Percentiles rank a stretch among this genome's conserved stretches.
These are phyloP conservation scores for Escallonia rubra DNA, from an alignment of 129 eudicot genomes.

Conservation along the genomic window DNA sequence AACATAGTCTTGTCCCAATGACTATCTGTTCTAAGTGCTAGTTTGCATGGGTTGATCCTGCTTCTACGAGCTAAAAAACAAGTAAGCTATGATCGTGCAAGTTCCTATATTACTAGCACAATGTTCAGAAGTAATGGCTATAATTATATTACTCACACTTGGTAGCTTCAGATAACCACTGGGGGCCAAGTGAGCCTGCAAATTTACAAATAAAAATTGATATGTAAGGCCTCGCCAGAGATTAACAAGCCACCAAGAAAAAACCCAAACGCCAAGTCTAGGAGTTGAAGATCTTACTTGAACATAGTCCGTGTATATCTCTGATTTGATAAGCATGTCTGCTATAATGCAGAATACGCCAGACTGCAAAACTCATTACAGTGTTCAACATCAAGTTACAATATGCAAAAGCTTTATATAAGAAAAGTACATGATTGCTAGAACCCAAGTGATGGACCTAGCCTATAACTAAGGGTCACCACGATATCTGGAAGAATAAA, in stretches of 20 bases:
- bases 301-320: constrained; percentile 71
- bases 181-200: constrained; percentile 95
- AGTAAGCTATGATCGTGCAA: not conserved
- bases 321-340: constrained; percentile 63
- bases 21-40: too few species aligned
- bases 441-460: not conserved
- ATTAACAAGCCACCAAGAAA: not conserved
- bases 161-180: constrained; percentile 95
- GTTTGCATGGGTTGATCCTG: too few species aligned
- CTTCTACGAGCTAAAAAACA: not conserved
- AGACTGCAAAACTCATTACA: constrained; percentile 43
- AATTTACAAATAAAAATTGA: constrained; percentile 9
- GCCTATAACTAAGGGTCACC: not conserved
- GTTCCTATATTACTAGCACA: too few species aligned
- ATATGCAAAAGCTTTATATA: not conserved
- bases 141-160: constrained; percentile 46
- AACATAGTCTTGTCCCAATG: not conserved
- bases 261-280: too few species aligned
- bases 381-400: not conserved
- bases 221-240: not conserved
- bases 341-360: constrained; percentile 75
- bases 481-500: too few species aligned
- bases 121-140: too few species aligned
- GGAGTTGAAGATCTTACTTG: constrained; percentile 31
- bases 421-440: not conserved